Percentiles rank a stretch among this genome's conserved stretches.
Evolutionary conservation across 1,284 basidiomycete species (phyloP).

Genomic region (Melampsora larici-populina): DNA sequence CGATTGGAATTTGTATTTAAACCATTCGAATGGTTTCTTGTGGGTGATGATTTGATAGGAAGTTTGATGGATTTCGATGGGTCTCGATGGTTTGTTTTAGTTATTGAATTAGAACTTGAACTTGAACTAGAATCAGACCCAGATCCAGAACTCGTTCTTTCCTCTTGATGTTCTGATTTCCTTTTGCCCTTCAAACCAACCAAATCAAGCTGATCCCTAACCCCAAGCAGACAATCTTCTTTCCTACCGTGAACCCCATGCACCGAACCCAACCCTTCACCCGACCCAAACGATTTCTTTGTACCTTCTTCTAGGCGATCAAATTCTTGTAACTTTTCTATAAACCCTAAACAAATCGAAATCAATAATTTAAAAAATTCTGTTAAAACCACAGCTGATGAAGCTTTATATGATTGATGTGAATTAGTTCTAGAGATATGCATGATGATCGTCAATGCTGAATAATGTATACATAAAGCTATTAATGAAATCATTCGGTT

Average conservation of each 20-base stretch:
- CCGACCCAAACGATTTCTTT: too few species aligned
- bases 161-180: too few species aligned
- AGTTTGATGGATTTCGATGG: too few species aligned
- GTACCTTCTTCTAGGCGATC: not conserved
- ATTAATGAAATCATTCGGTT: conserved; percentile 6
- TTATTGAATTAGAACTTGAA: too few species aligned
- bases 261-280: too few species aligned
- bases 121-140: too few species aligned
- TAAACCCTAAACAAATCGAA: conserved; percentile 48
- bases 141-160: too few species aligned
- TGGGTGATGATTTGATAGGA: conserved; percentile 15
- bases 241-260: too few species aligned
- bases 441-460: conserved; percentile 26
- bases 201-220: too few species aligned
- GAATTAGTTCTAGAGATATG: conserved; percentile 26
- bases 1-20: not conserved
- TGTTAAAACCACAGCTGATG: conserved; percentile 39
- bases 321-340: conserved; percentile 45
- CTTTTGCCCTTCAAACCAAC: too few species aligned
- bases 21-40: not conserved
- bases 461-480: conserved; percentile 35
- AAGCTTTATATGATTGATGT: conserved; percentile 26
- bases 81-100: too few species aligned
- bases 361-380: conserved; percentile 51
- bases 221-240: too few species aligned